Evolutionary conservation across 345 rosid species (phyloP).

Genomic region (Lagerstroemia speciosa): DNA sequence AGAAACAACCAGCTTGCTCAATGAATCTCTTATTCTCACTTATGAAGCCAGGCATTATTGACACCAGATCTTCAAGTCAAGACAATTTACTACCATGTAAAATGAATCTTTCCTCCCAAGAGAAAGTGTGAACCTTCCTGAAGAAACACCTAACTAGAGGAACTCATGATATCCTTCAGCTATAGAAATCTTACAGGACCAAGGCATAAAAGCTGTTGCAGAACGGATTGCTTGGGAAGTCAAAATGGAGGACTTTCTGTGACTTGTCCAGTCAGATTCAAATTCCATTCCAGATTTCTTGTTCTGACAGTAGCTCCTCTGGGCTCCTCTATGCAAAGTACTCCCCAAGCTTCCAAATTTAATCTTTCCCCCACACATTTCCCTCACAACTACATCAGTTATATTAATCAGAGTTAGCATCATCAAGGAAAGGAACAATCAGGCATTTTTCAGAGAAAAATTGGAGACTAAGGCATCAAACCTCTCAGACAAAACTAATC

Average conservation of each 20-base stretch:
- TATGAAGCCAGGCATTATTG: conserved; percentile 36
- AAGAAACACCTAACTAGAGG: conserved; percentile 27
- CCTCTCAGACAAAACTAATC: conserved; percentile 35
- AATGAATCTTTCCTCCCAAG: conserved; percentile 16
- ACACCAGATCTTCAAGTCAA: not conserved
- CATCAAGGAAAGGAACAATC: not conserved
- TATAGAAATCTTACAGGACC: conserved; percentile 74
- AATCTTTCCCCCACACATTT: conserved; percentile 41
- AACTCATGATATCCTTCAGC: conserved; percentile 73
- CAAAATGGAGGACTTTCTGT: conserved; percentile 39
- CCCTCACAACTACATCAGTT: conserved; percentile 27
- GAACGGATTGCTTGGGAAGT: conserved; percentile 51
- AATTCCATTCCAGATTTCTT: conserved; percentile 63
- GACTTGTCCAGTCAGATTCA: conserved; percentile 49
- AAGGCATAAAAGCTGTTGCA: conserved; percentile 59
- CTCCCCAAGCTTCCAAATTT: conserved; percentile 18
- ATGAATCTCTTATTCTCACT: conserved; percentile 42
- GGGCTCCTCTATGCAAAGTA: conserved; percentile 16
- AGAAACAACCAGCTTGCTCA: conserved; percentile 30
- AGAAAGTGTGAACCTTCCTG: conserved; percentile 12
- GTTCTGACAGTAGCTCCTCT: conserved; percentile 18
- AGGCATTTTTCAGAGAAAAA: not conserved
- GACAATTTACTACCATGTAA: not conserved
- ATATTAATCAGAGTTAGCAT: not conserved
- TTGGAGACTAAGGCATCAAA: conserved; percentile 12